These are phyloP conservation scores for Aspergillus sclerotialis DNA, from an alignment of 2,329 filamentous ascomycete genomes.

Conservation along the genomic window DNA sequence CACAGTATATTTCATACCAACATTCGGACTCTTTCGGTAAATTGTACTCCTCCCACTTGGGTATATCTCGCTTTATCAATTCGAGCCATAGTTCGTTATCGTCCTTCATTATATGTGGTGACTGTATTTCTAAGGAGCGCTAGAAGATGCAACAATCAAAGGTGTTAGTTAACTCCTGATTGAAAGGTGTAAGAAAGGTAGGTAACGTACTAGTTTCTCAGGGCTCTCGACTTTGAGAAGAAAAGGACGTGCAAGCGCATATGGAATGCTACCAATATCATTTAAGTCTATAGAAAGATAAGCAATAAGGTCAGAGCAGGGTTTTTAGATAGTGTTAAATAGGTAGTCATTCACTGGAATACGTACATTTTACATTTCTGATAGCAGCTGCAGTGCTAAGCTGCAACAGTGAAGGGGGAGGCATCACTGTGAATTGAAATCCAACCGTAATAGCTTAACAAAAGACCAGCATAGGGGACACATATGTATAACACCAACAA, in stretches of 20 bases:
- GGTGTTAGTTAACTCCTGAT: slow-evolving; percentile 7
- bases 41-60: slow-evolving; percentile 58
- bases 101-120: slow-evolving; percentile 66
- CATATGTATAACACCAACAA: not conserved
- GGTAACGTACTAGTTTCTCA: slow-evolving; percentile 56
- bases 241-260: slow-evolving; percentile 58
- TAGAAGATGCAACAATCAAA: slow-evolving; percentile 14
- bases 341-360: not conserved
- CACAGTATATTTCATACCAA: slow-evolving; percentile 73
- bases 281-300: slow-evolving; percentile 44
- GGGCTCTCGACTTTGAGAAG: slow-evolving; percentile 66
- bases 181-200: no score
- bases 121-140: slow-evolving; percentile 62
- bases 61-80: slow-evolving; percentile 73
- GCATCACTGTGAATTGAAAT: slow-evolving; percentile 19
- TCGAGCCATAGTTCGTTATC: slow-evolving; percentile 69
- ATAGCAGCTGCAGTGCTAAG: slow-evolving; percentile 30
- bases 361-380: slow-evolving; percentile 31
- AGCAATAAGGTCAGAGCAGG: not conserved
- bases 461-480: slow-evolving; percentile 10
- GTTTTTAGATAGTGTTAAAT: not conserved
- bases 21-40: slow-evolving; percentile 59
- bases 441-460: slow-evolving; percentile 11
- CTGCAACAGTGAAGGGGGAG: slow-evolving; percentile 27
- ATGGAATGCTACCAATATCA: slow-evolving; percentile 66